phyloP scores from a whole-genome alignment of 352 stramenopile genomes.

The Phytophthora constricta region DNA sequence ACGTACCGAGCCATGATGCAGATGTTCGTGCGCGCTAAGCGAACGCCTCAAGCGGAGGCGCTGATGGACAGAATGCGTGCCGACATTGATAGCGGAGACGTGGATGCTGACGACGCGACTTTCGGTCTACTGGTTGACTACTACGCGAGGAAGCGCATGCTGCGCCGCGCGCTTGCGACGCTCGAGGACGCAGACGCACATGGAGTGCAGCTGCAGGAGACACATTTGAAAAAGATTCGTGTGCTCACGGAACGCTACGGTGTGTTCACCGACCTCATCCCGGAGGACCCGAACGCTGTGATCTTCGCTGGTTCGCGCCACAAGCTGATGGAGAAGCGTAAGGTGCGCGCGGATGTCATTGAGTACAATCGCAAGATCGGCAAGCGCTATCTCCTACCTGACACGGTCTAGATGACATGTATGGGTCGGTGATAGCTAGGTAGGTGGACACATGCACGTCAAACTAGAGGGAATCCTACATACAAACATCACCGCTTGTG shows the following conservation, averaged over 20 bases:
- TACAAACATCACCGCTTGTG: background rate
- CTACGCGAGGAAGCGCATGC: conserved; percentile 66
- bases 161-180: conserved; percentile 70
- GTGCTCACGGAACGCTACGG: conserved; percentile 66
- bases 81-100: conserved; percentile 51
- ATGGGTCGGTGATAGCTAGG: background rate
- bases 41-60: conserved; percentile 57
- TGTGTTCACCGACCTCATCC: conserved; percentile 81
- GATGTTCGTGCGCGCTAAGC: conserved; percentile 78
- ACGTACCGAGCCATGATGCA: conserved; percentile 85
- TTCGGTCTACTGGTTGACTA: conserved; percentile 80
- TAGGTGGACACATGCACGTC: conserved; percentile 19
- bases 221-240: conserved; percentile 78
- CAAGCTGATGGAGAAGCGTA: conserved; percentile 82
- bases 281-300: conserved; percentile 76
- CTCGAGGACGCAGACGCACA: conserved; percentile 67
- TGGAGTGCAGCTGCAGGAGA: conserved; percentile 62
- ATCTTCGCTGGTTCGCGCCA: conserved; percentile 62
- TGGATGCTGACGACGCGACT: conserved; percentile 62
- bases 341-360: conserved; percentile 71
- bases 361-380: conserved; percentile 79
- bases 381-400: conserved; percentile 74
- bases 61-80: conserved; percentile 54
- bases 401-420: conserved; percentile 36
- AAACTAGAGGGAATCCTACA: background rate